Evolutionary conservation across 305 asterid species (phyloP).

Genomic region (Coffea humblotiana): DNA sequence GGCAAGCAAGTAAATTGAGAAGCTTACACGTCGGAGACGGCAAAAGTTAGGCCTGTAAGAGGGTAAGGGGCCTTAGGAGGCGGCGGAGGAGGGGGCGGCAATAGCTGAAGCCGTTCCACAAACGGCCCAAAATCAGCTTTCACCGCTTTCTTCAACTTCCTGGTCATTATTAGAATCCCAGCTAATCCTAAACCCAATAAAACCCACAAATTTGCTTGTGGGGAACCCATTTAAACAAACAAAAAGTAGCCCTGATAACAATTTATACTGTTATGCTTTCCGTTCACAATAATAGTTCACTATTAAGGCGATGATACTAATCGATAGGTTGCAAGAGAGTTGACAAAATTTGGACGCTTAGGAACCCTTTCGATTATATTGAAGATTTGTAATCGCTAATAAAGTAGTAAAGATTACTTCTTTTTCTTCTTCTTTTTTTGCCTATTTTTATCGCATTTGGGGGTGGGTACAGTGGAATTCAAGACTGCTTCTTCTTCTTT

Average conservation of each 20-base stretch:
- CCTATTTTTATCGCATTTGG: neutral
- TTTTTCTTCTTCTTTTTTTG: neutral
- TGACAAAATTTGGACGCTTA: neutral
- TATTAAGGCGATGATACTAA: neutral
- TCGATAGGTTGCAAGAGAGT: neutral
- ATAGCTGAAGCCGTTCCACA: conserved; percentile 79
- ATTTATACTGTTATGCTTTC: neutral
- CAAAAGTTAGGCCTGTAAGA: conserved; percentile 79
- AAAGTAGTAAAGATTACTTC: neutral
- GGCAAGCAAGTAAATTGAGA: neutral
- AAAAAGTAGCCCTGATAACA: neutral
- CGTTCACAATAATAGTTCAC: neutral
- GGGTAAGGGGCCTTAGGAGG: conserved; percentile 99
- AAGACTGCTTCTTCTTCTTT: neutral
- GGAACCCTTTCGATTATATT: neutral
- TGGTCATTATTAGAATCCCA: conserved; percentile 78
- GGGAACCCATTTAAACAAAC: conserved; percentile 50
- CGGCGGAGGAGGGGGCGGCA: conserved; percentile 98
- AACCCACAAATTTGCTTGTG: conserved; percentile 83
- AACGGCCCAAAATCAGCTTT: conserved; percentile 90
- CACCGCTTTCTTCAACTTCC: conserved; percentile 73
- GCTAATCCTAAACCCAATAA: conserved; percentile 95
- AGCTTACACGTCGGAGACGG: conserved; percentile 85
- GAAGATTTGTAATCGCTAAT: too few species aligned
- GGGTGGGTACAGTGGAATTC: neutral